Percentiles rank a stretch among this genome's conserved stretches.
These are phyloP conservation scores for Diplogelasinospora grovesii DNA, from an alignment of 495 filamentous ascomycete species.

Conservation along the genomic window DNA sequence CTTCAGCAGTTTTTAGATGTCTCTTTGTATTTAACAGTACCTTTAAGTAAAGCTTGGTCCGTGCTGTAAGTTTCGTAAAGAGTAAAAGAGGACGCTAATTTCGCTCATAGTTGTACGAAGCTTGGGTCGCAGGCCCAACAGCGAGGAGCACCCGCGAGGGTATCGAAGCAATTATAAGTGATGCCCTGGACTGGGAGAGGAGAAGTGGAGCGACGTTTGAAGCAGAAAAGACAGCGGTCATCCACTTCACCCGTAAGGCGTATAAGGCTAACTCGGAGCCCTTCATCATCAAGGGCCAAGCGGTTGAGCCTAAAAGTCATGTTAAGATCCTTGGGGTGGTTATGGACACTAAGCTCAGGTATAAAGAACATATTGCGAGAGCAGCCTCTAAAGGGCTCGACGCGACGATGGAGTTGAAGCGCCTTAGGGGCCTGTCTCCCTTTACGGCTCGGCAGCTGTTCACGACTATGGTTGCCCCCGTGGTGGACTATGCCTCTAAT, in stretches of 20 bases:
- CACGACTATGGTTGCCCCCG: constrained; percentile 23
- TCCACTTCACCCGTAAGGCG: background rate
- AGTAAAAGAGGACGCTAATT: too few relatives aligned
- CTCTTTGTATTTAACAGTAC: too few relatives aligned
- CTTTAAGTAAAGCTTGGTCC: too few relatives aligned
- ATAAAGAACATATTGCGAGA: too few relatives aligned
- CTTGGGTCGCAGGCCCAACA: too few relatives aligned
- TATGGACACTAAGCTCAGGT: constrained; percentile 7
- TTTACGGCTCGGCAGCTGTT: constrained; percentile 27
- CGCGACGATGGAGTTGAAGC: constrained; percentile 27
- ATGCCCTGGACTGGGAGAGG: background rate
- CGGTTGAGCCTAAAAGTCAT: too few relatives aligned
- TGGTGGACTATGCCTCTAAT: too few relatives aligned
- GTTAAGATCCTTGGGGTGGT: constrained; percentile 4
- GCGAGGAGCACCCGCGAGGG: background rate
- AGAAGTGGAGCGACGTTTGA: background rate
- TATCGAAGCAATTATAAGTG: background rate
- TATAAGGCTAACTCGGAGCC: background rate
- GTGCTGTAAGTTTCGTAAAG: too few relatives aligned
- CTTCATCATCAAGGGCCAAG: background rate
- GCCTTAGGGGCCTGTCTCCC: constrained; percentile 22
- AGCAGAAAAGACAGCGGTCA: background rate
- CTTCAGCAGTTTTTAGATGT: too few relatives aligned
- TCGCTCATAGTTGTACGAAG: too few relatives aligned
- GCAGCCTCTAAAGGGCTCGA: constrained; percentile 26